Base-by-base conservation (phyloP, 2,329 filamentous ascomycete species). In the Penicillium sp. region DNA sequence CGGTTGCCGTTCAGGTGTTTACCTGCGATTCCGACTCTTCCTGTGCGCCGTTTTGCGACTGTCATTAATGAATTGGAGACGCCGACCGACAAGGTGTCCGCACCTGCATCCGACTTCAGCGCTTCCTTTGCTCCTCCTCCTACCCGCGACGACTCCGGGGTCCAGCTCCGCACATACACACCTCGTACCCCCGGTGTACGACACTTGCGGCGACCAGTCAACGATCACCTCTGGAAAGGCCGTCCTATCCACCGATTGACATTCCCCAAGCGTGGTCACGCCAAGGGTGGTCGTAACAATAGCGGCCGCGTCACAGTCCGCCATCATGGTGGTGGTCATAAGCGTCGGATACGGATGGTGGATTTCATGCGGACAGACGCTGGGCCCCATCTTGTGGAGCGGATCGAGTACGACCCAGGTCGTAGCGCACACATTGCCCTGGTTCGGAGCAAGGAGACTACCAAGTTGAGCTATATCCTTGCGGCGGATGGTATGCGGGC, bases 201-300 rank as follows among this genome's bases (percentile, higher is more conserved):
- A 71, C 95, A 99, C 85, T 82, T 99, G 66, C 90, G 89, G 76
- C 87, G 95, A 45, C 92, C 95, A 14, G 89, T 97, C 78, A 98
- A 98, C 78, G 92, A 97, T 71, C 95, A 99, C 77, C 81, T 99
- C 48, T 98, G 92, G 92, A 97, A 96, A 79, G 95, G 95, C 59
- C 84, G 92, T 58, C 91, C 95, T 0, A 88, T 90, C 67, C 82
- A 91, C 37, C 86, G 88, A 53, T 84, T 99, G 76, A 99, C 96
- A 11, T 91, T 92, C 71, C 87, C 92, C 39, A 96, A 97, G 77
- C 94, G 94, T 76, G 95, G 95, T 15, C 92, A 96, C 70, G 88
- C 86, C 54, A 95, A 96, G 76, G 96, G 95, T 76, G 95, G 95
- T 45, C 87, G 95, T 69, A 99, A 99, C 76, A 90, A 91, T 72